phyloP scores from a whole-genome alignment of 1,284 basidiomycete genomes.

The Hemileia vastatrix region DNA sequence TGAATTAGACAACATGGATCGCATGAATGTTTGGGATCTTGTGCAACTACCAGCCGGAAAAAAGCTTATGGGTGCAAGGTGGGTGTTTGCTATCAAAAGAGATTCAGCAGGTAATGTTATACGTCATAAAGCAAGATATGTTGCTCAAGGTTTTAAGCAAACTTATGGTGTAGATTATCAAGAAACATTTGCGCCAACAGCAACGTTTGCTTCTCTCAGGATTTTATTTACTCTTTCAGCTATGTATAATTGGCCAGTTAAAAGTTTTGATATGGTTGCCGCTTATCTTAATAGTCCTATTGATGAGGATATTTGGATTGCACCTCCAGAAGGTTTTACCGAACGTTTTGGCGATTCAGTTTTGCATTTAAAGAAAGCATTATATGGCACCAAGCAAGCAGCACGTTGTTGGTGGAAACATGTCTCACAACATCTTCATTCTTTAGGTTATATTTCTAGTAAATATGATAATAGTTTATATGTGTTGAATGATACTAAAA shows the following conservation, averaged over 20 bases:
- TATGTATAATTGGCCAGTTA: background rate
- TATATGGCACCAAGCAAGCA: background rate
- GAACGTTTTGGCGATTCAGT: too few species aligned
- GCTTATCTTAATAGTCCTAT: background rate
- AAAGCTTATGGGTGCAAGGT: background rate
- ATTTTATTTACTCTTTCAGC: background rate
- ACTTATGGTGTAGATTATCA: background rate
- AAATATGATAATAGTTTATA: background rate
- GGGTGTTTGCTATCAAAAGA: background rate
- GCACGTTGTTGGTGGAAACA: background rate
- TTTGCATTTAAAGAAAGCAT: background rate
- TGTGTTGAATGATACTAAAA: background rate
- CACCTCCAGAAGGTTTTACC: background rate
- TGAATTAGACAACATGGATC: background rate
- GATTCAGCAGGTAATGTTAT: background rate
- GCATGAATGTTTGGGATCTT: background rate
- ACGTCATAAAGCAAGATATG: background rate
- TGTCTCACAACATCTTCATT: background rate
- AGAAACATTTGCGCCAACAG: conserved; percentile 7
- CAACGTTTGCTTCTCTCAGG: background rate
- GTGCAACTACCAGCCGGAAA: background rate
- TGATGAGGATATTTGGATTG: background rate
- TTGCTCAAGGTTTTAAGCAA: background rate
- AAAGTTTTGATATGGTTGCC: background rate
- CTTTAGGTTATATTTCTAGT: background rate